Evolutionary conservation across 2,329 filamentous ascomycete genomes (phyloP).

Genomic region (Fusarium praegraminearum): DNA sequence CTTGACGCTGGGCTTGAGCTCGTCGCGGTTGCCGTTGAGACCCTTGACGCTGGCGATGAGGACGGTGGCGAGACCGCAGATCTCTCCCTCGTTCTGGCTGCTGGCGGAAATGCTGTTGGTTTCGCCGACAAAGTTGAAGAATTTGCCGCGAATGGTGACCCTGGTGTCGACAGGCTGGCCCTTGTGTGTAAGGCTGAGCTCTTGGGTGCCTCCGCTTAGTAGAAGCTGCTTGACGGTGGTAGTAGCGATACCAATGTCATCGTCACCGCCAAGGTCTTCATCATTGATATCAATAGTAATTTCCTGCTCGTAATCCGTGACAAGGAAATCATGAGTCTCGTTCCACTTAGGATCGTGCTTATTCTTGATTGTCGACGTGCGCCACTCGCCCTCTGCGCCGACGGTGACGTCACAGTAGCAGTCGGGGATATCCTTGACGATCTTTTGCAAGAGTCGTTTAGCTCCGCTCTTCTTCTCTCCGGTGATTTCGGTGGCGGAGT

Average conservation of each 20-base stretch:
- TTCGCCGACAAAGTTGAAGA: constrained; percentile 41
- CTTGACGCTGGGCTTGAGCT: constrained; percentile 46
- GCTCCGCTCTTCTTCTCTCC: constrained; percentile 45
- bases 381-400: constrained; percentile 44
- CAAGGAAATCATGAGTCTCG: constrained; percentile 46
- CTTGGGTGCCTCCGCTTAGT: constrained; percentile 37
- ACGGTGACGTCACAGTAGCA: constrained; percentile 43
- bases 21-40: constrained; percentile 40
- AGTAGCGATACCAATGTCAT: constrained; percentile 42
- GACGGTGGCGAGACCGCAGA: constrained; percentile 43
- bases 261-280: constrained; percentile 42
- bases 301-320: constrained; percentile 43
- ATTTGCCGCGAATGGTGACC: constrained; percentile 41
- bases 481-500: constrained; percentile 36
- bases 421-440: constrained; percentile 45
- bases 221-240: constrained; percentile 43
- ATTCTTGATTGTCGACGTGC: constrained; percentile 44
- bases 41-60: constrained; percentile 42
- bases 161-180: constrained; percentile 37
- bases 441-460: constrained; percentile 38
- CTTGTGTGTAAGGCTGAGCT: constrained; percentile 39
- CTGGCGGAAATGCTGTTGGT: constrained; percentile 33
- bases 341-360: constrained; percentile 44
- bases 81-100: constrained; percentile 38
- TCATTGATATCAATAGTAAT: constrained; percentile 43